Evolutionary conservation across 2,329 filamentous ascomycete species (phyloP).

Genomic region (Xylaria sp.): DNA sequence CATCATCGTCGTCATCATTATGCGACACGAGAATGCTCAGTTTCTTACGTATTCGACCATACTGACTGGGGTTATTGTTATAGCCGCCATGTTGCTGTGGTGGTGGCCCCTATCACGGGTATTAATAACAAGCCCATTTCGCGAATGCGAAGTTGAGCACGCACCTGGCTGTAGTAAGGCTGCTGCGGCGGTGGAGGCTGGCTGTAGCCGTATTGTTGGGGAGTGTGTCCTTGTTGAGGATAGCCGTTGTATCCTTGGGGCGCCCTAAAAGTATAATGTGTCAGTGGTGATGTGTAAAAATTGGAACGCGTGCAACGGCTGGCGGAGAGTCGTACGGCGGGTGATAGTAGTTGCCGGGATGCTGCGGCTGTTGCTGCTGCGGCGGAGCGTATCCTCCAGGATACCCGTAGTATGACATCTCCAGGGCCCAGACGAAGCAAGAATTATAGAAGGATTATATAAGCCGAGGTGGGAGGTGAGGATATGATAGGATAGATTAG

Average conservation of each 20-base stretch:
- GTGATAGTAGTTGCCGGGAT: slow-evolving; percentile 48
- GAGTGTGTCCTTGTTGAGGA: slow-evolving; percentile 47
- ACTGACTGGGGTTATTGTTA: slow-evolving; percentile 56
- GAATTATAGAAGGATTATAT: slow-evolving; percentile 6
- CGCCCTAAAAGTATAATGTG: slow-evolving; percentile 48
- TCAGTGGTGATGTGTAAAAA: slow-evolving; percentile 35
- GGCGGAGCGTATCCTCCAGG: slow-evolving; percentile 51
- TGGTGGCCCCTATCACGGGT: slow-evolving; percentile 47
- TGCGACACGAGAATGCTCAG: slow-evolving; percentile 5
- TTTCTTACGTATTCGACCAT: slow-evolving; percentile 61
- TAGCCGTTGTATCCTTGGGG: slow-evolving; percentile 61
- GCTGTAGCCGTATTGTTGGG: slow-evolving; percentile 56
- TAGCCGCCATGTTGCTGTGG: slow-evolving; percentile 58
- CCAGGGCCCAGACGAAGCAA: slow-evolving; percentile 28
- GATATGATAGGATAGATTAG: background rate
- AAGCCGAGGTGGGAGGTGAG: background rate
- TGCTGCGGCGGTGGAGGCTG: slow-evolving; percentile 59
- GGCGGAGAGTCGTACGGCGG: slow-evolving; percentile 44
- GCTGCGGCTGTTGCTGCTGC: slow-evolving; percentile 48
- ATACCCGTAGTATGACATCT: slow-evolving; percentile 51
- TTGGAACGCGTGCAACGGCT: background rate
- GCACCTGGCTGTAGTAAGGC: slow-evolving; percentile 58
- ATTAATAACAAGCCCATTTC: slow-evolving; percentile 36
- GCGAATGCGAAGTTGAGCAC: slow-evolving; percentile 10
- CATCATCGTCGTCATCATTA: background rate